A percentile compares a stretch with the other conserved stretches of the same genome.
Conservation (phyloP, 371 early-diverging fungal species). For the Syncephalastrum sp. region DNA sequence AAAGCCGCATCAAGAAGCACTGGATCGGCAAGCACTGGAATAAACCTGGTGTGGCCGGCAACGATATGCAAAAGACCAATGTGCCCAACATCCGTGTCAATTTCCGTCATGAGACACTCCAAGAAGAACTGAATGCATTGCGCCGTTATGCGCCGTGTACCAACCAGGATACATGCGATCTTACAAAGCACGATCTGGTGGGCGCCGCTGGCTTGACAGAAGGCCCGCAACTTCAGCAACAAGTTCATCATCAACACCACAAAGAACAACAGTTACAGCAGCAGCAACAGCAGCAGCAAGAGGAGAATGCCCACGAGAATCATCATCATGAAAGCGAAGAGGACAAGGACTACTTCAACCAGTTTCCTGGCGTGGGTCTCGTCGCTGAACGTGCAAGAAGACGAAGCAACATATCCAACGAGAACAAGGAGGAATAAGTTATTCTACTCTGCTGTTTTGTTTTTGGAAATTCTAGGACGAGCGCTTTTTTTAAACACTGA, state of each 20-base stretch:
- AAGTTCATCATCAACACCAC: slow-evolving; percentile 13
- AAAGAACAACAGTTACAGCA: background rate
- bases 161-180: background rate
- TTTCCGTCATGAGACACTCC: slow-evolving; percentile 84
- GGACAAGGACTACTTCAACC: slow-evolving; percentile 1
- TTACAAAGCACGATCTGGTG: slow-evolving; percentile 24
- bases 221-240: slow-evolving; percentile 23
- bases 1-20: slow-evolving; percentile 84
- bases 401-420: slow-evolving; percentile 1
- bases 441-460: too few species aligned
- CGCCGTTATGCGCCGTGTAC: slow-evolving; percentile 31
- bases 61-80: slow-evolving; percentile 94
- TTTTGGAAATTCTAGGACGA: too few species aligned
- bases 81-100: slow-evolving; percentile 92
- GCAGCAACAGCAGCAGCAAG: background rate
- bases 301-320: too few species aligned
- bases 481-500: too few species aligned
- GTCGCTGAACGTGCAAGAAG: slow-evolving; percentile 32
- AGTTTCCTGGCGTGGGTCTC: slow-evolving; percentile 30
- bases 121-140: slow-evolving; percentile 75
- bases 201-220: slow-evolving; percentile 26
- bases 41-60: slow-evolving; percentile 80
- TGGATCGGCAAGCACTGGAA: slow-evolving; percentile 91
- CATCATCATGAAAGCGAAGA: background rate
- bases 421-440: too few species aligned